Evolutionary conservation across 495 filamentous ascomycete species (phyloP), one percentile per base, ranked within the genome.

Genomic region (Podospora conica): DNA sequence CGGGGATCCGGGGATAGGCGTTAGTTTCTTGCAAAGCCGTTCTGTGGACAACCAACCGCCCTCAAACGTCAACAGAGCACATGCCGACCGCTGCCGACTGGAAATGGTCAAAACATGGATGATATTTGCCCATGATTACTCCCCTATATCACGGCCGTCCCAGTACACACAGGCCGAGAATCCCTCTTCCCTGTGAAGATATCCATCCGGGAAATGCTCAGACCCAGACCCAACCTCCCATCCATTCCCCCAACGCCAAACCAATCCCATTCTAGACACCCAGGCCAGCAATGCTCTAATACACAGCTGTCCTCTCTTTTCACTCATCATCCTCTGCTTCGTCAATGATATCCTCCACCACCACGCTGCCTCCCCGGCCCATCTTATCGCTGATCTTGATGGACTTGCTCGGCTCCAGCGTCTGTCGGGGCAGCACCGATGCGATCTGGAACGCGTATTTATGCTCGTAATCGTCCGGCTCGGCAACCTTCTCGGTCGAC

Each of bases 361-460:
- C 87, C 25, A 98, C 78, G 77, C 93, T 98, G 0, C 89, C 93
- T 63, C 90, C 94, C 62, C 88, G 83, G 31, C 93, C 93, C 66
- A 98, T 86, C 68, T 85, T 85, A 48, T 90, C 86, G 15, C 79
- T 81, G 60, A 96, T 84, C 11, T 84, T 88, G 1, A 85, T 86
- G 0, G 83, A 84, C 10, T 80, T 80, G 33, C 87, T 82, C 20
- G 92, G 80, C 48, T 88, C 86, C 72, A 91, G 91, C 8, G 91
- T 90, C 58, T 85, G 85, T 25, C 95, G 81, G 20, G 95, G 95
- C 81, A 98, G 85, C 0, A 91, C 87, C 31, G 87, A 88, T 20
- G 93, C 90, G 24, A 98, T 85, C 60, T 84, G 83, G 75, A 98
- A 98, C 15, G 76, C 75, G 74, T 94, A 98, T 63, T 86, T 77